Evolutionary conservation across 345 rosid genomes (phyloP).

Genomic region (Populus deltoides): DNA sequence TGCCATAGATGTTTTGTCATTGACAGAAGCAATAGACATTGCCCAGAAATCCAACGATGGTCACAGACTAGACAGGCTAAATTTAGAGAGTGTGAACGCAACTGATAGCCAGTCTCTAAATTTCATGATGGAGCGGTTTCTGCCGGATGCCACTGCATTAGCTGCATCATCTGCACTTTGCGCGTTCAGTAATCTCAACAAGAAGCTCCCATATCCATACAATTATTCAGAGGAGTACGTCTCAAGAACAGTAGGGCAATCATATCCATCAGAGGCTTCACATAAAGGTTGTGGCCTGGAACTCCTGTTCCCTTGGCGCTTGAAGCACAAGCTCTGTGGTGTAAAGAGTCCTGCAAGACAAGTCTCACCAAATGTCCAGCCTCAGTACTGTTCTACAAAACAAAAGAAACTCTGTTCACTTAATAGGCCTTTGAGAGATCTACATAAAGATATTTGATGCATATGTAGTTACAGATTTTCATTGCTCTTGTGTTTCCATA

Average conservation of each 20-base stretch:
- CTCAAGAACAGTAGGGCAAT: constrained; percentile 8
- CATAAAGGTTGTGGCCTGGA: constrained; percentile 69
- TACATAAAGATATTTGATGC: constrained; percentile 4
- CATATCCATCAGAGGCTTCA: constrained; percentile 27
- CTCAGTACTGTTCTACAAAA: constrained; percentile 22
- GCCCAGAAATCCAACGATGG: constrained; percentile 39
- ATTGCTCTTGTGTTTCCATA: no score
- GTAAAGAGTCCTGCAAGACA: constrained; percentile 46
- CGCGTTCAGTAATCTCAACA: constrained; percentile 33
- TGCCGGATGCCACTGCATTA: constrained; percentile 71
- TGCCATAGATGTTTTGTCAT: constrained; percentile 56
- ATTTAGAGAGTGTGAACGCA: constrained; percentile 32
- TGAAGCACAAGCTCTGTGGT: constrained; percentile 66
- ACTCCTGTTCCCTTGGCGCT: constrained; percentile 60
- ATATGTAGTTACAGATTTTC: no score
- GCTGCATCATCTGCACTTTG: constrained; percentile 53
- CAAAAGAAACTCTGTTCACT: constrained; percentile 20
- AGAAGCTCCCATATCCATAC: constrained; percentile 28
- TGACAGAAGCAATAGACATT: constrained; percentile 81
- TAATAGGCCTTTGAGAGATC: neutral
- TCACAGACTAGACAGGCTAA: constrained; percentile 30
- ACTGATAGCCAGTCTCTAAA: constrained; percentile 43
- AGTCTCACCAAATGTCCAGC: constrained; percentile 19
- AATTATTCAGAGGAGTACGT: constrained; percentile 27
- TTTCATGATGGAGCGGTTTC: constrained; percentile 73